Percentiles rank a stretch among this genome's conserved stretches.
These are phyloP conservation scores for Murraya paniculata DNA, from an alignment of 345 rosid species.

Conservation along the genomic window DNA sequence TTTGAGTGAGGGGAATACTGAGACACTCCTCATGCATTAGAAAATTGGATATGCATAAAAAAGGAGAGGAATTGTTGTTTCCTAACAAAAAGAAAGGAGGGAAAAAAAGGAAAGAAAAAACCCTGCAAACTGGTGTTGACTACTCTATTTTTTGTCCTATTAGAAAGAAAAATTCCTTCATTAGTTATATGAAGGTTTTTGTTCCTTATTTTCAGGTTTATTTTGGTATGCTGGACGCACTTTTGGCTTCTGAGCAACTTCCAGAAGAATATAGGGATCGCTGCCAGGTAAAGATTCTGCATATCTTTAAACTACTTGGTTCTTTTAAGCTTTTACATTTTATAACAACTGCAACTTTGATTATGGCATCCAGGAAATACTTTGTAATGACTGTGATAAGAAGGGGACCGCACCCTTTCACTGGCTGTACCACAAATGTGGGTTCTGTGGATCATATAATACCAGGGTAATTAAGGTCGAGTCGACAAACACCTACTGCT, in stretches of 20 bases:
- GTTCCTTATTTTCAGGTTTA: constrained; percentile 38
- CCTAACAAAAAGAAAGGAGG: not conserved
- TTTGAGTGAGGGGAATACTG: not conserved
- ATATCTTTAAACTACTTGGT: not conserved
- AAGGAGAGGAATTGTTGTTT: not conserved
- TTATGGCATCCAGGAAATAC: constrained; percentile 47
- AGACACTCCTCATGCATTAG: not conserved
- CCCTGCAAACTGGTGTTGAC: not conserved
- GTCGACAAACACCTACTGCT: constrained; percentile 12
- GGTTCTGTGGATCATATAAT: constrained; percentile 63
- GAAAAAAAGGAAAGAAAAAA: not conserved
- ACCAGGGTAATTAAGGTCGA: constrained; percentile 43
- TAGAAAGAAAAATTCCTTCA: not conserved
- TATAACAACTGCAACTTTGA: not conserved
- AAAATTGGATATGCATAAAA: not conserved
- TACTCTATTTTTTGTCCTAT: not conserved
- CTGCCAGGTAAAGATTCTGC: constrained; percentile 40
- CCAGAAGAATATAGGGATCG: constrained; percentile 58
- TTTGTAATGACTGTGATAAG: constrained; percentile 72
- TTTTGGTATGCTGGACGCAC: constrained; percentile 63
- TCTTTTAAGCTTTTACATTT: not conserved
- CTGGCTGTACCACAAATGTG: constrained; percentile 78
- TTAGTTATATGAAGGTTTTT: not conserved
- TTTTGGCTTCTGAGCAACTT: constrained; percentile 54
- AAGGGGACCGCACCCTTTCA: constrained; percentile 65